A percentile compares a stretch with the other conserved stretches of the same genome.
Evolutionary conservation across 1,284 basidiomycete genomes (phyloP).

Genomic region (Moniliophthora roreri): DNA sequence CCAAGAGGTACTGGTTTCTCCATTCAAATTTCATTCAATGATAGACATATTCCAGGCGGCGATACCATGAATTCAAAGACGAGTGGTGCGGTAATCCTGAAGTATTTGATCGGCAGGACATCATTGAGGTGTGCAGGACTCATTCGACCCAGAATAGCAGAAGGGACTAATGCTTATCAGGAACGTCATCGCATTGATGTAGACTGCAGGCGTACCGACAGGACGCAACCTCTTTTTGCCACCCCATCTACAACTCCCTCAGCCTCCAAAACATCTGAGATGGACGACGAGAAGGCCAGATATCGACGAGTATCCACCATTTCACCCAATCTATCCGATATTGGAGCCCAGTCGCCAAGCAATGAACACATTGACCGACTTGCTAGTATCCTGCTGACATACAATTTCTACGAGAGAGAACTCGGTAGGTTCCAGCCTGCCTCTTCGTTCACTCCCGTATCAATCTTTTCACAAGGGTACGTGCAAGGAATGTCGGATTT

Average conservation of each 20-base stretch:
- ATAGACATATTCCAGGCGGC: conserved; percentile 41
- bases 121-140: conserved; percentile 57
- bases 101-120: conserved; percentile 73
- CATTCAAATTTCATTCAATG: neutral
- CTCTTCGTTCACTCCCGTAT: conserved; percentile 22
- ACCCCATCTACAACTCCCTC: conserved; percentile 39
- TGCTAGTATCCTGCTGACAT: conserved; percentile 85
- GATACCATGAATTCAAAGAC: conserved; percentile 69
- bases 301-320: conserved; percentile 61
- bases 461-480: conserved; percentile 57
- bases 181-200: conserved; percentile 92
- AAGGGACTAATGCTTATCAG: conserved; percentile 26
- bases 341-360: conserved; percentile 80
- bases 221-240: conserved; percentile 85
- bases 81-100: conserved; percentile 84
- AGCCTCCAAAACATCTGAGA: conserved; percentile 28
- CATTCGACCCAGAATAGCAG: neutral
- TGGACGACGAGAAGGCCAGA: conserved; percentile 53
- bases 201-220: conserved; percentile 96
- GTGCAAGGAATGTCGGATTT: conserved; percentile 99
- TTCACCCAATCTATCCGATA: conserved; percentile 66
- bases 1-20: conserved; percentile 53
- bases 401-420: conserved; percentile 88
- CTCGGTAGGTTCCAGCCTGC: conserved; percentile 58
- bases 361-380: conserved; percentile 86